Percentiles rank a stretch among this genome's conserved stretches.
Evolutionary conservation across 1,139 yeast genomes (phyloP).

Genomic region (Sugiyamaella xylanicola): DNA sequence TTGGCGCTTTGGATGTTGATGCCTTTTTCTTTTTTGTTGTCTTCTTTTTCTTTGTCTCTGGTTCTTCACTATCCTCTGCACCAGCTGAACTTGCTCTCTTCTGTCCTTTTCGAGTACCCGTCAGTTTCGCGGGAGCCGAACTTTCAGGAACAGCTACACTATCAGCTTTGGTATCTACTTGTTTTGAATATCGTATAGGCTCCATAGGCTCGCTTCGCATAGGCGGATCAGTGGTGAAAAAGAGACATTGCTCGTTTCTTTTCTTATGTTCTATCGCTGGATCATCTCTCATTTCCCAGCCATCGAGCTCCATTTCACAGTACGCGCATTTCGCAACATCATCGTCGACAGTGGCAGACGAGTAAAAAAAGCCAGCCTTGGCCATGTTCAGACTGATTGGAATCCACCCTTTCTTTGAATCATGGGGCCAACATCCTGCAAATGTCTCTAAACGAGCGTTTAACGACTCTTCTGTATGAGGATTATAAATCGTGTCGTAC

Average conservation of each 20-base stretch:
- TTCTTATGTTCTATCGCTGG: slow-evolving; percentile 50
- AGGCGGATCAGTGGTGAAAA: slow-evolving; percentile 39
- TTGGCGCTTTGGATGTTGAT: neutral
- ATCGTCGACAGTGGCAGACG: slow-evolving; percentile 60
- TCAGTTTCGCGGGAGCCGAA: no score
- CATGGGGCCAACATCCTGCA: slow-evolving; percentile 57
- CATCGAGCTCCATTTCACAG: slow-evolving; percentile 67
- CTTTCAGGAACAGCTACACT: no score
- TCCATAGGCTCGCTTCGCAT: slow-evolving; percentile 5
- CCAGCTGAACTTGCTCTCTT: neutral
- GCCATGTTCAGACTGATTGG: slow-evolving; percentile 57
- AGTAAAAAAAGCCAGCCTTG: slow-evolving; percentile 67
- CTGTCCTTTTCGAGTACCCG: neutral
- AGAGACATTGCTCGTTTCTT: slow-evolving; percentile 55
- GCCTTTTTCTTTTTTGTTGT: neutral
- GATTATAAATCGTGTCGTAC: slow-evolving; percentile 39
- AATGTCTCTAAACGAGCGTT: slow-evolving; percentile 56
- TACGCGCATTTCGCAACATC: slow-evolving; percentile 73
- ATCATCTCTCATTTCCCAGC: slow-evolving; percentile 71
- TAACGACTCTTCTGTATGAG: slow-evolving; percentile 45
- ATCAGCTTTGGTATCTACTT: no score
- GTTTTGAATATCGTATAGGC: neutral
- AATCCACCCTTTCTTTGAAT: slow-evolving; percentile 43
- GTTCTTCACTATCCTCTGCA: neutral
- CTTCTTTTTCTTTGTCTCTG: slow-evolving; percentile 2